phyloP scores from a whole-genome alignment of 306 rosid genomes.

The Heteromeles arbutifolia region DNA sequence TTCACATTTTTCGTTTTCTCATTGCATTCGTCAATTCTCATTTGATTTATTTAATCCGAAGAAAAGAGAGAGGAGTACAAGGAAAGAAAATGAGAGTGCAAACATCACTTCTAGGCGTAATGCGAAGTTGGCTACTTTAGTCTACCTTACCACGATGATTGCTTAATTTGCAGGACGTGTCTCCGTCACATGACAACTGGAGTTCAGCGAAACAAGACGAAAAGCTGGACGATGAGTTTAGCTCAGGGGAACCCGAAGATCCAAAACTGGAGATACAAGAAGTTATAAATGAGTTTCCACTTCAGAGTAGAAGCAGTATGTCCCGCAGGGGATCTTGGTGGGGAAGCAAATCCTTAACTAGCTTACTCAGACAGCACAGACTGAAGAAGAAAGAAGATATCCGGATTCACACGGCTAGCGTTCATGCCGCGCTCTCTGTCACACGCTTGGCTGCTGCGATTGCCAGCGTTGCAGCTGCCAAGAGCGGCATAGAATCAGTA shows the following conservation, averaged over 20 bases:
- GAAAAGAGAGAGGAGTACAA: no score
- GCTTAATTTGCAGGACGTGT: not conserved
- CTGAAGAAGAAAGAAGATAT: conserved; percentile 15
- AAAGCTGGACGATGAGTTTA: not conserved
- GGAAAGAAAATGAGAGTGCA: no score
- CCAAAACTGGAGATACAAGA: not conserved
- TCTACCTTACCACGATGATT: not conserved
- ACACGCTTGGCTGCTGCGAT: conserved; percentile 25
- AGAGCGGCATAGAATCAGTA: not conserved
- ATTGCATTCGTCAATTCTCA: no score
- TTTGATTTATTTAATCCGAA: no score
- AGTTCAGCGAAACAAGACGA: not conserved
- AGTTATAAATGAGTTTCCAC: not conserved
- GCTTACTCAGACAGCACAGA: conserved; percentile 1
- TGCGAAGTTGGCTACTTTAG: no score
- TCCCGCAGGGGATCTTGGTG: conserved; percentile 1
- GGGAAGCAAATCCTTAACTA: not conserved
- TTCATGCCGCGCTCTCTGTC: conserved; percentile 23
- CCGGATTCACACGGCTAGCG: conserved; percentile 15
- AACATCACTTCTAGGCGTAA: no score
- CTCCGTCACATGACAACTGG: not conserved
- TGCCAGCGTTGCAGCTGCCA: conserved; percentile 8
- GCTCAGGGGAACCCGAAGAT: not conserved
- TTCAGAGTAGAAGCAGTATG: not conserved
- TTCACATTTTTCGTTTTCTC: no score